Evolutionary conservation across 78 protist species (phyloP).

Genomic region (Cavenderia fasciculata): DNA sequence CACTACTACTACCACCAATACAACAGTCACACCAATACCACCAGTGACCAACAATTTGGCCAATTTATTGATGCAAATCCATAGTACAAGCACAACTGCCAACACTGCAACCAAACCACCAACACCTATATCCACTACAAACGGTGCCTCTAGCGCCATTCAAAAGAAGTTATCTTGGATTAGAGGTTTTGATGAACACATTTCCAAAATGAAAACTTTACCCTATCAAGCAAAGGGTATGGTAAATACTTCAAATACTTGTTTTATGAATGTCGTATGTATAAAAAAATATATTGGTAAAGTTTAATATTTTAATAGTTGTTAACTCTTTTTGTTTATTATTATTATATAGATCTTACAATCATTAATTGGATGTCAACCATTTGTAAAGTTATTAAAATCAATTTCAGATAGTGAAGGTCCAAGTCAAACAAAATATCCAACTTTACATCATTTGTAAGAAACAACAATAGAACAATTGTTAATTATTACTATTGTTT

Average conservation of each 20-base stretch:
- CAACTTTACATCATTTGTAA: slow-evolving; percentile 49
- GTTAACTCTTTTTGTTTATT: slow-evolving; percentile 7
- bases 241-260: slow-evolving; percentile 58
- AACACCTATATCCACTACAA: not conserved
- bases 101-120: not conserved
- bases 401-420: slow-evolving; percentile 11
- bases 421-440: slow-evolving; percentile 17
- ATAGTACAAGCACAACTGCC: not conserved
- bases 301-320: slow-evolving; percentile 22
- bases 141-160: not conserved
- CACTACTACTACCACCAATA: not conserved
- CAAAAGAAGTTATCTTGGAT: slow-evolving; percentile 42
- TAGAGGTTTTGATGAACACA: slow-evolving; percentile 24
- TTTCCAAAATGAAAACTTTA: not conserved
- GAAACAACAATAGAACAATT: no score
- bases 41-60: not conserved
- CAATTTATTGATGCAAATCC: slow-evolving; percentile 24
- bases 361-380: slow-evolving; percentile 18
- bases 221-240: slow-evolving; percentile 37
- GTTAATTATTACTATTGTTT: not conserved
- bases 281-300: not conserved
- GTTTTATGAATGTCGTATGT: slow-evolving; percentile 66
- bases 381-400: slow-evolving; percentile 27
- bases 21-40: not conserved
- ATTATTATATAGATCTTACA: not conserved